phyloP scores from a whole-genome alignment of 202 grass and related monocot genomes.

The Elaeis oleifera region DNA sequence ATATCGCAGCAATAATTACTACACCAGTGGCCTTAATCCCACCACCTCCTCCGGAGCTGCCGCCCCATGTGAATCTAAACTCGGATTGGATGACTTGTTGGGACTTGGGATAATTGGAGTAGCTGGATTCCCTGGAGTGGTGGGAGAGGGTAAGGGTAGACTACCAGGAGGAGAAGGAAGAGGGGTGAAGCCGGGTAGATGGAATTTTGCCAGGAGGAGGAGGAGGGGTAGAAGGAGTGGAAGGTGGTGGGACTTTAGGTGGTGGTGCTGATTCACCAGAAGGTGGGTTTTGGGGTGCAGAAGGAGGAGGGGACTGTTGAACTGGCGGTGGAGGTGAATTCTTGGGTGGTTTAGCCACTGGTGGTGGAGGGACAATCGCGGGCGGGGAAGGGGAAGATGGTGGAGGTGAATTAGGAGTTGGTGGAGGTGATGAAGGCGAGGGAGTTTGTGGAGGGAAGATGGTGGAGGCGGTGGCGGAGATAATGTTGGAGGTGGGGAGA shows the following conservation, averaged over 20 bases:
- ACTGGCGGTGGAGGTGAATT: constrained; percentile 15
- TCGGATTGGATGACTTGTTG: constrained; percentile 21
- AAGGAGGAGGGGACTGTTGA: constrained; percentile 19
- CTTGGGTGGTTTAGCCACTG: no score
- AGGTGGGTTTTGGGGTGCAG: constrained; percentile 24
- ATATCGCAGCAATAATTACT: constrained; percentile 30
- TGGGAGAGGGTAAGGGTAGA: constrained; percentile 14
- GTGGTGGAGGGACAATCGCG: no score
- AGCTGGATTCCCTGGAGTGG: not conserved
- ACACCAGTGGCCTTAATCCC: constrained; percentile 33
- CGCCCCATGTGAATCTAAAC: not conserved
- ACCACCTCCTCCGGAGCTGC: constrained; percentile 4
- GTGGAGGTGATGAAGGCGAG: constrained; percentile 11
- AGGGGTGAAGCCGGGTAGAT: not conserved
- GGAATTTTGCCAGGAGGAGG: constrained; percentile 4
- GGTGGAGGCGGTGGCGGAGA: not conserved
- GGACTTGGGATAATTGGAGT: constrained; percentile 22
- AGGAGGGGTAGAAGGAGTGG: not conserved
- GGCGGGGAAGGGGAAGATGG: constrained; percentile 6
- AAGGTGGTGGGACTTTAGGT: not conserved
- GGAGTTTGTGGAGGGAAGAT: constrained; percentile 7
- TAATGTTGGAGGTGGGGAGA: not conserved
- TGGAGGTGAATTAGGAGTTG: constrained; percentile 19
- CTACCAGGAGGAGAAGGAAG: not conserved
- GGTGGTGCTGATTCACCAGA: constrained; percentile 23